These are phyloP conservation scores for Spatholobus suberectus DNA, from an alignment of 306 rosid genomes.

Conservation along the genomic window DNA sequence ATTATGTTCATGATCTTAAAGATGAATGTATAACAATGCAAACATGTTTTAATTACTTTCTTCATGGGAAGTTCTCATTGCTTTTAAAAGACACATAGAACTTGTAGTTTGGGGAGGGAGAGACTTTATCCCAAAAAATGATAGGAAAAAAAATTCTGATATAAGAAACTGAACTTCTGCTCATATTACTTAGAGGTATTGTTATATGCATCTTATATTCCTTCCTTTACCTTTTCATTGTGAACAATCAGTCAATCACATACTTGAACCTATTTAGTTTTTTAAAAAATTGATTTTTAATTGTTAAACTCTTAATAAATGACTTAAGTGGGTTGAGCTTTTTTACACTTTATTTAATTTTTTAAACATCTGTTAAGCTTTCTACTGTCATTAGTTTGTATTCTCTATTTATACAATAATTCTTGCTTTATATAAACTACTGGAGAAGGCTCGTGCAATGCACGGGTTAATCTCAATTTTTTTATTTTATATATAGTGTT, in stretches of 20 bases:
- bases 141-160: not conserved
- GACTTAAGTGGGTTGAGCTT: conserved; percentile 4
- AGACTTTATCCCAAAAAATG: too few species aligned
- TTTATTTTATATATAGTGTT: too few species aligned
- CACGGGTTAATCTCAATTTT: too few species aligned
- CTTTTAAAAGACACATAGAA: conserved; percentile 8
- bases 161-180: conserved; percentile 14
- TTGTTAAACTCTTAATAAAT: conserved; percentile 1
- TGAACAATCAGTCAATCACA: not conserved
- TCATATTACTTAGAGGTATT: too few species aligned
- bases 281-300: not conserved
- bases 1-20: conserved; percentile 14
- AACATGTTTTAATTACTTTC: conserved; percentile 15
- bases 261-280: not conserved
- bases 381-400: too few species aligned
- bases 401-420: too few species aligned
- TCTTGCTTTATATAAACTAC: too few species aligned
- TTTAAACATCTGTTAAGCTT: too few species aligned
- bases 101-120: not conserved
- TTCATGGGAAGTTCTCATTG: conserved; percentile 2
- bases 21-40: not conserved
- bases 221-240: not conserved
- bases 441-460: too few species aligned
- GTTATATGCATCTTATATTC: conserved; percentile 29
- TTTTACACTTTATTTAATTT: not conserved